A percentile compares a stretch with the other conserved stretches of the same genome.
Evolutionary conservation across 2,329 filamentous ascomycete genomes (phyloP).

Genomic region (Nothophoma quercina): DNA sequence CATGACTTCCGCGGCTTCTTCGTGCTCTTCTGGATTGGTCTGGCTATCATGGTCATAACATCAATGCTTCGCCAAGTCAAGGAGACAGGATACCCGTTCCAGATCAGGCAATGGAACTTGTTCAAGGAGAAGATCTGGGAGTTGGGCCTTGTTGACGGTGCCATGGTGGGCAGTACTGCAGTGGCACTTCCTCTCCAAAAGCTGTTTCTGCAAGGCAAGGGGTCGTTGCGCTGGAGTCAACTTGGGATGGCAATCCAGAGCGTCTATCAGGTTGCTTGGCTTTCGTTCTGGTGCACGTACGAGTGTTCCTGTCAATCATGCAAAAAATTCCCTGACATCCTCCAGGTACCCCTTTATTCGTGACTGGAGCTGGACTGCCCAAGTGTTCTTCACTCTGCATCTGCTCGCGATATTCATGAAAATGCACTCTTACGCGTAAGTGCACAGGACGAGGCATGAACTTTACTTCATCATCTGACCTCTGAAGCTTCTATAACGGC

Average conservation of each 20-base stretch:
- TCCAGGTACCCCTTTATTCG: slow-evolving; percentile 78
- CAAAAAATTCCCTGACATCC: slow-evolving; percentile 5
- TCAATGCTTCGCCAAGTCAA: slow-evolving; percentile 92
- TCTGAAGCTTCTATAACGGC: slow-evolving; percentile 82
- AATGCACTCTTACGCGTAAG: slow-evolving; percentile 88
- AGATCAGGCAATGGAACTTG: slow-evolving; percentile 85
- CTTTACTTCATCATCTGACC: not conserved
- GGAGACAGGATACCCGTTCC: slow-evolving; percentile 87
- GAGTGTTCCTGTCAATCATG: slow-evolving; percentile 26
- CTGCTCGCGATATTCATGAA: slow-evolving; percentile 96
- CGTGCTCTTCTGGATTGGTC: slow-evolving; percentile 95
- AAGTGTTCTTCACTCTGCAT: slow-evolving; percentile 93
- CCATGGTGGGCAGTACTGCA: slow-evolving; percentile 82
- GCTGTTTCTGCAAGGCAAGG: slow-evolving; percentile 65
- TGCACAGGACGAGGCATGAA: not conserved
- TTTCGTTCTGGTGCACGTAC: slow-evolving; percentile 78
- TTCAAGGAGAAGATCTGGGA: slow-evolving; percentile 91
- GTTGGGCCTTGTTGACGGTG: slow-evolving; percentile 79
- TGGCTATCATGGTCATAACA: slow-evolving; percentile 96
- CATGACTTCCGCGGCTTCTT: slow-evolving; percentile 97
- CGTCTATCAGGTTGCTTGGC: slow-evolving; percentile 79
- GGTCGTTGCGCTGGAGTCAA: slow-evolving; percentile 73
- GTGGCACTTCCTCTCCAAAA: slow-evolving; percentile 77
- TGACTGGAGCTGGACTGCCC: slow-evolving; percentile 95
- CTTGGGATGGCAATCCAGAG: slow-evolving; percentile 86